Percentiles rank a stretch among this genome's conserved stretches.
Conservation (phyloP, 148 eudicot species). For the Oxyria digyna region DNA sequence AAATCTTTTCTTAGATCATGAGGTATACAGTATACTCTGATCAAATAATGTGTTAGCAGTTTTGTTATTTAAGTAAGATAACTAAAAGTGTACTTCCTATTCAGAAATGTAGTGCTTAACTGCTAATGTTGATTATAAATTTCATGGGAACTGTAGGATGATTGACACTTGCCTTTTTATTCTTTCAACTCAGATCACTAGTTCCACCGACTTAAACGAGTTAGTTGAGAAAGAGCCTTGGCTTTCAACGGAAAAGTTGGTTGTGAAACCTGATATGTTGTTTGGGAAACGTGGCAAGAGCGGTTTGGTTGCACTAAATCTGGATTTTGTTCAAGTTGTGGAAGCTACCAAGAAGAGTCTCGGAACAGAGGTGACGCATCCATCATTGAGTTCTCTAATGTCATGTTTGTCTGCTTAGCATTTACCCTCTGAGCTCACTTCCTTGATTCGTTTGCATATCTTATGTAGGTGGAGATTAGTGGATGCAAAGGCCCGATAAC, state of each 20-base stretch:
- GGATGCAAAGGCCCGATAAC: constrained; percentile 99
- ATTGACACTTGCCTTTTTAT: not conserved
- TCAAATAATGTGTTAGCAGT: too few relatives aligned
- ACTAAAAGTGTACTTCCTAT: too few relatives aligned
- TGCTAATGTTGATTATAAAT: too few relatives aligned
- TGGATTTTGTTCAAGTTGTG: constrained; percentile 85
- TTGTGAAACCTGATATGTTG: constrained; percentile 96
- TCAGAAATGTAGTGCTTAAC: too few relatives aligned
- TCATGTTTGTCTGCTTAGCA: not conserved
- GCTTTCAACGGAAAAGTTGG: constrained; percentile 84
- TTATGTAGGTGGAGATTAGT: constrained; percentile 70
- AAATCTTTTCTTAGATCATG: too few relatives aligned
- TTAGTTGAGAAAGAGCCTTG: constrained; percentile 71
- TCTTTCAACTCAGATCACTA: constrained; percentile 47
- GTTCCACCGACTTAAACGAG: constrained; percentile 66
- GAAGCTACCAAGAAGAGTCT: constrained; percentile 76
- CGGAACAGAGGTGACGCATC: constrained; percentile 70
- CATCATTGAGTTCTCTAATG: not conserved
- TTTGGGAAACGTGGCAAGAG: constrained; percentile 99
- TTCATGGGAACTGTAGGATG: not conserved
- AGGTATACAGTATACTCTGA: too few relatives aligned
- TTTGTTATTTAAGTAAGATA: too few relatives aligned
- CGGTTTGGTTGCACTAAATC: constrained; percentile 88
- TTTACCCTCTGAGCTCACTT: not conserved
- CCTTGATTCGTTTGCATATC: not conserved